phyloP scores from a whole-genome alignment of 2,329 filamentous ascomycete genomes.

The Geoglossum cookeanum region DNA sequence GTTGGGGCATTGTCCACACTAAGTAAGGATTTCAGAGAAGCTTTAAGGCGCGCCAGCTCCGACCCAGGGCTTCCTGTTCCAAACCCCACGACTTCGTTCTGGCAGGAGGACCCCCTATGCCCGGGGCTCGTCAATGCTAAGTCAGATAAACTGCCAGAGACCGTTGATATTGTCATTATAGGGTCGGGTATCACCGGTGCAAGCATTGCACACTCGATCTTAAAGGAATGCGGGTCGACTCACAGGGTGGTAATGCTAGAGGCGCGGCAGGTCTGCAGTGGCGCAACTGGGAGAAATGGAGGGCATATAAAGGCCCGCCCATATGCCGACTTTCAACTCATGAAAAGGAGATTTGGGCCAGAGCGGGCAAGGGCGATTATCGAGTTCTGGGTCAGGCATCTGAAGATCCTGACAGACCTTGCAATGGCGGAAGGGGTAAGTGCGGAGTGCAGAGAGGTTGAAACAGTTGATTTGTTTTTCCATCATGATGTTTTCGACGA shows the following conservation, averaged over 20 bases:
- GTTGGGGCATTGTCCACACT: neutral
- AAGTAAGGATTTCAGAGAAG: neutral
- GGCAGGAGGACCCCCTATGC: conserved; percentile 25
- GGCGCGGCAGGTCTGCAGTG: conserved; percentile 29
- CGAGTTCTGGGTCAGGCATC: conserved; percentile 20
- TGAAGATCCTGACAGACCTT: conserved; percentile 22
- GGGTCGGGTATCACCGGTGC: conserved; percentile 36
- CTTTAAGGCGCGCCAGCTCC: neutral
- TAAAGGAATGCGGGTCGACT: neutral
- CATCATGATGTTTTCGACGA: conserved; percentile 20
- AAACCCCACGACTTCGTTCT: conserved; percentile 27
- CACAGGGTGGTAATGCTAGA: conserved; percentile 29
- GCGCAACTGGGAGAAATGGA: conserved; percentile 35
- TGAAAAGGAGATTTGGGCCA: conserved; percentile 16
- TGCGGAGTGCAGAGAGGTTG: conserved; percentile 23
- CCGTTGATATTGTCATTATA: conserved; percentile 31
- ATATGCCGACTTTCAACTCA: conserved; percentile 22
- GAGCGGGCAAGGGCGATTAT: conserved; percentile 24
- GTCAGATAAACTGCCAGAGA: conserved; percentile 17
- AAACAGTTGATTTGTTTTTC: conserved; percentile 29
- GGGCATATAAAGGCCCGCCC: conserved; percentile 18
- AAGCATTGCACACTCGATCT: conserved; percentile 16
- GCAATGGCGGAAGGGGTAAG: conserved; percentile 18
- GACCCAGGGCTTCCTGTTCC: conserved; percentile 19
- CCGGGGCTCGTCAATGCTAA: conserved; percentile 19